Percentiles rank a stretch among this genome's conserved stretches.
Evolutionary conservation across 352 stramenopile species (phyloP).

Genomic region (Phytophthora sojae): DNA sequence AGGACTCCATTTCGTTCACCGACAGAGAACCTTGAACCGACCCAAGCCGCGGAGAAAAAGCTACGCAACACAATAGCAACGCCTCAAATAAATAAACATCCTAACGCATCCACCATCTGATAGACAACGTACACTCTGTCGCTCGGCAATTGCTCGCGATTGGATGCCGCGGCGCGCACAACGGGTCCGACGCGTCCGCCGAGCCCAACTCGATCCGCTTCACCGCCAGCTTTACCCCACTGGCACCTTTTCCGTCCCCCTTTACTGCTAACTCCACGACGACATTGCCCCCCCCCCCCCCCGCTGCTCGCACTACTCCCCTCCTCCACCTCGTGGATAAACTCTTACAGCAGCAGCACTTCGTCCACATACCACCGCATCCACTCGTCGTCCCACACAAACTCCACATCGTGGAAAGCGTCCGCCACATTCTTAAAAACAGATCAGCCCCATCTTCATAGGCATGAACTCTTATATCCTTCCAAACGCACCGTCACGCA

Average conservation of each 20-base stretch:
- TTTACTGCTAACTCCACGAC: constrained; percentile 42
- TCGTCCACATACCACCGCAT: constrained; percentile 69
- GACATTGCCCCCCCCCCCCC: constrained; percentile 5
- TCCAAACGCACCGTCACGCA: constrained; percentile 40
- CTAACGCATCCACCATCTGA: not conserved
- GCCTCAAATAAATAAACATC: not conserved
- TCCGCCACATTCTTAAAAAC: constrained; percentile 37
- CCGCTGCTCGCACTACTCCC: not conserved
- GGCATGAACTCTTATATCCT: too few species aligned
- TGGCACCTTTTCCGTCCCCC: not conserved
- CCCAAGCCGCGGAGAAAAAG: constrained; percentile 60
- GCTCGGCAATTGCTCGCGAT: constrained; percentile 50
- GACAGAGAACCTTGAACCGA: constrained; percentile 73
- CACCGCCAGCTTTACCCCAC: constrained; percentile 18
- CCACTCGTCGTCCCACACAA: constrained; percentile 59
- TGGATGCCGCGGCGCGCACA: constrained; percentile 43
- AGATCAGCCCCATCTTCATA: not conserved
- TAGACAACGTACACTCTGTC: constrained; percentile 44
- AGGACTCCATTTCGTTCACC: constrained; percentile 63
- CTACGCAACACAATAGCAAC: constrained; percentile 19
- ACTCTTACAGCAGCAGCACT: constrained; percentile 55
- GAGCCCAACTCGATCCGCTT: constrained; percentile 38
- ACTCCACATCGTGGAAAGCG: constrained; percentile 42
- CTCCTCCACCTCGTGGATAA: constrained; percentile 21
- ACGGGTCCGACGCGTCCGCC: constrained; percentile 36